Evolutionary conservation across 352 stramenopile species (phyloP).

Genomic region (Globisporangium paroecandrum): DNA sequence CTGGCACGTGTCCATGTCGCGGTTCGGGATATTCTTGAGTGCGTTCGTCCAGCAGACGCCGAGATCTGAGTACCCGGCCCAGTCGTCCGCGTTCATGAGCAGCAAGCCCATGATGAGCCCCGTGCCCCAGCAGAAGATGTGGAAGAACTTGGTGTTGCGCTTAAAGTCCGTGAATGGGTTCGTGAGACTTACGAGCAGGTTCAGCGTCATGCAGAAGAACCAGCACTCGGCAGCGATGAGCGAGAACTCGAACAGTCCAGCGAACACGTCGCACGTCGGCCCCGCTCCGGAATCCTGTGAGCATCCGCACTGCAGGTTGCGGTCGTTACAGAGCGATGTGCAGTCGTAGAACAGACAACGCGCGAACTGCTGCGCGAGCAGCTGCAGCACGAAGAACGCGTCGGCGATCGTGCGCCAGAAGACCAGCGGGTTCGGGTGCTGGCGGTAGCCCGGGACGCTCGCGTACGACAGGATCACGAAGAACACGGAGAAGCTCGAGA

Average conservation of each 20-base stretch:
- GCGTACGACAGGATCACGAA: conserved; percentile 84
- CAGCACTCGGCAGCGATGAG: conserved; percentile 81
- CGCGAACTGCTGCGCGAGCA: conserved; percentile 79
- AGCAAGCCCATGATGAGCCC: conserved; percentile 58
- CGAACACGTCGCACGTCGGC: conserved; percentile 68
- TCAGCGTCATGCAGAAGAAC: conserved; percentile 90
- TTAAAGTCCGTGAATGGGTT: conserved; percentile 92
- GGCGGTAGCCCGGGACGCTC: conserved; percentile 72
- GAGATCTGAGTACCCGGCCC: conserved; percentile 82
- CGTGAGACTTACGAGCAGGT: conserved; percentile 83
- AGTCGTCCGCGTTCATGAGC: conserved; percentile 72
- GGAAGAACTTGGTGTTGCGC: conserved; percentile 78
- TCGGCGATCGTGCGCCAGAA: conserved; percentile 88
- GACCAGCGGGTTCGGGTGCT: conserved; percentile 86
- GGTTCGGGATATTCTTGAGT: conserved; percentile 51
- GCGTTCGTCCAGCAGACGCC: conserved; percentile 87
- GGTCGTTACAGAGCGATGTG: conserved; percentile 63
- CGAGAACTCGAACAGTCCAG: conserved; percentile 82
- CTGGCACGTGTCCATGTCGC: conserved; percentile 30
- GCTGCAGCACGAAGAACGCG: conserved; percentile 77
- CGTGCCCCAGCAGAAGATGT: conserved; percentile 80
- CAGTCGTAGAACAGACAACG: conserved; percentile 80
- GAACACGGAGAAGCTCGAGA: conserved; percentile 83
- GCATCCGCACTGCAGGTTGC: conserved; percentile 77
- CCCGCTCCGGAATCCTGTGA: conserved; percentile 38